Evolutionary conservation across 495 filamentous ascomycete species (phyloP), one percentile per base, ranked within the genome.

Genomic region (Astrocystis sublimbata): DNA sequence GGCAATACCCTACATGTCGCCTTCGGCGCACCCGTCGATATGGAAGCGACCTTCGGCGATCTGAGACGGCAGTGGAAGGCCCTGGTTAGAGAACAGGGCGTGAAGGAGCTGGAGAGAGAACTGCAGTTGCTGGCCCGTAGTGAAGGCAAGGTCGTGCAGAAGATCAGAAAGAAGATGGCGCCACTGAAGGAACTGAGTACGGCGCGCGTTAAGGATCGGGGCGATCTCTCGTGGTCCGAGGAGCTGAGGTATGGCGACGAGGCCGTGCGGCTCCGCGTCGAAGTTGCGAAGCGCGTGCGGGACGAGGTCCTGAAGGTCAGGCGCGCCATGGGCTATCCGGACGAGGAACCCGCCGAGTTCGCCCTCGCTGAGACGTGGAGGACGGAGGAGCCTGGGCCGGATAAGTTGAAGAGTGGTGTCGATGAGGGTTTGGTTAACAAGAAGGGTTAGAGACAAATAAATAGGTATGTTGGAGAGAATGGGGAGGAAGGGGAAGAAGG

Each of bases 241-340:
- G 84, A 87, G 64, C 75, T 97, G 35, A 85, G 86, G 71, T 85
- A 87, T 68, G 85, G 87, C 9, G 69, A 78, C 41, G 90, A 96
- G 70, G 94, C 91, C 0, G 82, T 89, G 52, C 80, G 85, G 64
- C 77, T 98, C 62, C 83, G 94, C 65, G 88, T 89, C 54, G 93
- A 97, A 74, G 89, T 91, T 33, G 90, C 94, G 23, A 76, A 83
- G 71, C 81, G 89, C 60, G 85, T 98, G 23, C 78, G 94, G 33
- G 82, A 87, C 45, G 88, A 92, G 65, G 90, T 98, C 0, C 67
- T 93, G 24, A 89, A 90, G 60, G 82, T 98, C 8, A 78, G 93
- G 63, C 79, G 80, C 55, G 77, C 80, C 28, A 71, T 89, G 58
- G 93, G 90, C 1, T 86, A 87, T 35, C 81, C 87, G 0, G 93